Evolutionary conservation across 2,329 filamentous ascomycete genomes (phyloP).

Genomic region (Aspergillus ochraceoroseus): DNA sequence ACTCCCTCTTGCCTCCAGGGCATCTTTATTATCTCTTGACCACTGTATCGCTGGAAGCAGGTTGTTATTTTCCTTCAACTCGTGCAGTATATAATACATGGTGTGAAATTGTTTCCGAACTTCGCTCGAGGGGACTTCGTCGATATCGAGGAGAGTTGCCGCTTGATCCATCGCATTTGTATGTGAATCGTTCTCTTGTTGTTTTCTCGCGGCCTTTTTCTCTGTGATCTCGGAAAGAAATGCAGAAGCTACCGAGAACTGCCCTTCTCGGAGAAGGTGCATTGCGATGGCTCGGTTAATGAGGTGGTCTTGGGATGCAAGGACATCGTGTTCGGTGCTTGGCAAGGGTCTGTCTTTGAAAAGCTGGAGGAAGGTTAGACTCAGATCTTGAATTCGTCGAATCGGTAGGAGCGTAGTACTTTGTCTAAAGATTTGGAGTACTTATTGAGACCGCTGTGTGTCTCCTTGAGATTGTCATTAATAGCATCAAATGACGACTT

Average conservation of each 20-base stretch:
- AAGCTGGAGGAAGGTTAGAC: conserved; percentile 44
- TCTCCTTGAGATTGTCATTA: conserved; percentile 74
- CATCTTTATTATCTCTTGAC: conserved; percentile 65
- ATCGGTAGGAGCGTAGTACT: conserved; percentile 43
- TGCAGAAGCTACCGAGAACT: conserved; percentile 80
- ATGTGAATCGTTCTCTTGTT: conserved; percentile 28
- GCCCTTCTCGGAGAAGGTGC: conserved; percentile 90
- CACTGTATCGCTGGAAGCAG: conserved; percentile 80
- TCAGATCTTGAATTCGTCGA: neutral
- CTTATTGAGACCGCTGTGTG: conserved; percentile 74
- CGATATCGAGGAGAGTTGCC: conserved; percentile 48
- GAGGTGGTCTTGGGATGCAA: conserved; percentile 67
- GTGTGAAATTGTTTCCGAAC: conserved; percentile 76
- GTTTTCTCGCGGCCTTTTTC: conserved; percentile 40
- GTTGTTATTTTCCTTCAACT: conserved; percentile 66
- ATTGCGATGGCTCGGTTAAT: conserved; percentile 94
- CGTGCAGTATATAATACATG: conserved; percentile 85
- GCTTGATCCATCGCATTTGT: conserved; percentile 36
- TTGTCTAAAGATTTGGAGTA: conserved; percentile 83
- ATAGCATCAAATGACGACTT: conserved; percentile 75
- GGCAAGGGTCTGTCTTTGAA: conserved; percentile 66
- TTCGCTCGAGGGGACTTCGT: conserved; percentile 58
- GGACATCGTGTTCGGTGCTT: conserved; percentile 72
- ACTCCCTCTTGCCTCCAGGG: conserved; percentile 75
- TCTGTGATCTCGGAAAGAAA: conserved; percentile 69